Base-by-base conservation (phyloP, 257 asterid genomes). In the Henckelia pumila region DNA sequence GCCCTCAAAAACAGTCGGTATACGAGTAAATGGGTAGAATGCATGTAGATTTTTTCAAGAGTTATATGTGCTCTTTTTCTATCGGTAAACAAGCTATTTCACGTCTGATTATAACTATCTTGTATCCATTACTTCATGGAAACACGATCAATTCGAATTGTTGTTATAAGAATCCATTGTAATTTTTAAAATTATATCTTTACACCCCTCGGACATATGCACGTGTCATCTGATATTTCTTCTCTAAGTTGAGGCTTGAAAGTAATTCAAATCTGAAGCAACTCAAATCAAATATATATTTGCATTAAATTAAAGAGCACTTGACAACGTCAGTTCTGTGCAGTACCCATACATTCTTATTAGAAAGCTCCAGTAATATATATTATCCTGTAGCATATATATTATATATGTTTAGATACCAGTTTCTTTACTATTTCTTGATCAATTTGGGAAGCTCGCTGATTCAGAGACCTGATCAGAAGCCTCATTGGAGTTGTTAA, bases 401-500 rank as follows among this genome's bases (percentile, higher is more conserved):
- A 3, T 14, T 47, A 14, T 47, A 16, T 21, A 47, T 47, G 21
- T 47, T 47, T 16, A 5, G 55, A 47, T 47, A 47, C 55, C 55
- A 47, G 20, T 47, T 47, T 47, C 5, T 40, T 40, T 16, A 47
- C 55, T 47, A 47, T 47, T 47, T 47, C 55, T 47, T 17, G 20
- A 17, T 47, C 55, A 47, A 47, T 47, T 14, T 47, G 55, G 55
- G 55, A 47, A 47, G 55, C 70, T 73, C 71, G 76, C 59, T 28
- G 73, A 72, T 69, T 81, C 81, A n/a, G 66, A 55, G 63, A 66
- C 65, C 29, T 68, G 82, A 49, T 67, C 62, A 56, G 76, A 75
- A 23, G 71, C 68, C 21, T 61, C 76, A 47, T 75, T 70, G 7
- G 78, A 60, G 63, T 63, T 53, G 21, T 40, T 66, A 24, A 28